Base-by-base conservation (phyloP, 2,329 filamentous ascomycete species). In the Venturia oleaginea region DNA sequence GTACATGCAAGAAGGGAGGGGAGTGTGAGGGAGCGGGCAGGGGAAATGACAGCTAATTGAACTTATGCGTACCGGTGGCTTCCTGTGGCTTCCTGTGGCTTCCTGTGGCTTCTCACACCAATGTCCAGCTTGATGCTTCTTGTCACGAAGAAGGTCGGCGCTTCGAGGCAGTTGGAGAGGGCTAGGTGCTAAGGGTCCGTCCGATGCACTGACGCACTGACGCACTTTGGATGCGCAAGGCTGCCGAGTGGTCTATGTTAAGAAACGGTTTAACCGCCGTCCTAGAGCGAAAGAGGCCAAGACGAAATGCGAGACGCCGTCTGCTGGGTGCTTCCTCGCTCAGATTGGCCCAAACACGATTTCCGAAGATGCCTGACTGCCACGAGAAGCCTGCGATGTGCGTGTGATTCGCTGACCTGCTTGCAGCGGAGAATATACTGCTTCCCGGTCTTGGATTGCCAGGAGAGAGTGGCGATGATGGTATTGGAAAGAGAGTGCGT, bases 1-100 rank as follows among this genome's bases (percentile, higher is more conserved):
- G 64, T 67, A 66, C 46, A 66, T 66, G 68, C 11, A 62, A 22
- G 60, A 42, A 30, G 42, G 24, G 59, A 27, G 40, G 22, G 22
- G 24, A 27, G 32, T 17, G 32, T 15, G 34, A 40, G 38, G 10
- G 38, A 34, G 38, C 57, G 32, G 22, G 57, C 34, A 60, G 34
- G 38, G 55, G 38, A 60, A 40, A 60, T 22, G 57, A 30, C 34
- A 40, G 57, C 38, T 38, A 60, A 60, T 60, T 60, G 57, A 60
- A 32, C 38, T 30, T 24, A 4, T 60, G 34, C 57, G 57, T 60
- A 60, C 57, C 57, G 22, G 40, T 43, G 40, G 40, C 40, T 43
- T n/a, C n/a, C n/a, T 43, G 40, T 43, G 15, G 11, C 17, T n/a
- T 17, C 15, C 40, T 13, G 2, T n/a, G n/a, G n/a, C n/a, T n/a